Percentiles rank a stretch among this genome's conserved stretches.
phyloP scores from a whole-genome alignment of 208 protist species.

The Acanthamoeba lenticulata region DNA sequence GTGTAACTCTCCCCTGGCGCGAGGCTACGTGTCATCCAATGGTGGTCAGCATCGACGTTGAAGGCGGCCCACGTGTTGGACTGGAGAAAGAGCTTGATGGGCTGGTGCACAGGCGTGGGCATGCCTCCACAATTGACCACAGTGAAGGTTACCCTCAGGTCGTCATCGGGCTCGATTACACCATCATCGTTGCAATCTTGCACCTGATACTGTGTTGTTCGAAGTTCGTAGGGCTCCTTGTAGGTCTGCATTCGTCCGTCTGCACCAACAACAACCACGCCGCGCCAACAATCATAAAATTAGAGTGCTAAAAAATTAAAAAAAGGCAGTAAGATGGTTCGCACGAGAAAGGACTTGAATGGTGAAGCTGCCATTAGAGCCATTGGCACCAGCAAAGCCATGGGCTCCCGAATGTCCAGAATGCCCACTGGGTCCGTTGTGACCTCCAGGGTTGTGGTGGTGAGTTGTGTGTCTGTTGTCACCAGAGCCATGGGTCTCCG shows the following conservation, averaged over 20 bases:
- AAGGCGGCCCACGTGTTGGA: constrained; percentile 17
- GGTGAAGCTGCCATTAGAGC: not conserved
- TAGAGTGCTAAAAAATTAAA: not conserved
- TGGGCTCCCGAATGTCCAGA: not conserved
- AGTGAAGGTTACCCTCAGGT: not conserved
- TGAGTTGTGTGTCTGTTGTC: not conserved
- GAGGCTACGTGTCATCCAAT: constrained; percentile 1
- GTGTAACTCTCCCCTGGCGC: not conserved
- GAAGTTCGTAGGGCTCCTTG: not conserved
- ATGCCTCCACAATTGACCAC: constrained; percentile 12
- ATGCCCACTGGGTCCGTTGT: not conserved
- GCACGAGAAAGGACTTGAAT: not conserved
- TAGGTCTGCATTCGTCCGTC: not conserved
- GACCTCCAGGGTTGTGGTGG: not conserved
- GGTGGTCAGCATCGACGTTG: not conserved
- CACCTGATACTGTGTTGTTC: not conserved
- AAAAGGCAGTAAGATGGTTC: not conserved
- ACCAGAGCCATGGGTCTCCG: not conserved
- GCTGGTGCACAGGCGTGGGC: constrained; percentile 35
- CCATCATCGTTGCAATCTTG: constrained; percentile 30
- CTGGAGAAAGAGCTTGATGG: constrained; percentile 32
- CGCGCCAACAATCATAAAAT: not conserved
- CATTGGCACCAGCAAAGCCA: not conserved
- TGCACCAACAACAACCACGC: not conserved
- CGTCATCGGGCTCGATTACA: constrained; percentile 39